These are phyloP conservation scores for Fusarium marasasianum DNA, from an alignment of 2,329 filamentous ascomycete genomes.

Conservation along the genomic window DNA sequence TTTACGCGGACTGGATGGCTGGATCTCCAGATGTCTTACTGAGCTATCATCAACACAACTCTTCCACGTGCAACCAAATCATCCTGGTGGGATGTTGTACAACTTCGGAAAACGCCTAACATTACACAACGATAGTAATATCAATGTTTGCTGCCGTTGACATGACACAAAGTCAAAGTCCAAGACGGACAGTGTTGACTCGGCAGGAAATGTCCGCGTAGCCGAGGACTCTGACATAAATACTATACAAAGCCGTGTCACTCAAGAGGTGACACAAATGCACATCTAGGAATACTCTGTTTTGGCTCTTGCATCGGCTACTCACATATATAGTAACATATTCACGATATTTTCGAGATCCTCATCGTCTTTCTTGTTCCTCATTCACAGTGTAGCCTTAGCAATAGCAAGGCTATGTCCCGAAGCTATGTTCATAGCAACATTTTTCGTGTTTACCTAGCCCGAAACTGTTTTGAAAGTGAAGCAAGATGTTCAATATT, in stretches of 20 bases:
- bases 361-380: neutral
- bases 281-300: neutral
- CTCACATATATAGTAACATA: neutral
- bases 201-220: neutral
- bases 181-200: neutral
- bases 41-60: neutral
- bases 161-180: neutral
- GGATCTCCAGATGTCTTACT: neutral
- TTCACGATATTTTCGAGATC: neutral
- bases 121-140: neutral
- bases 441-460: too few relatives aligned
- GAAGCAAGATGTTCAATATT: too few relatives aligned
- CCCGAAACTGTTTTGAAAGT: neutral
- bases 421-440: neutral
- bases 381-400: neutral
- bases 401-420: neutral
- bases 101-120: neutral
- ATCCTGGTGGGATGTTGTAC: neutral
- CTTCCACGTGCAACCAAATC: neutral
- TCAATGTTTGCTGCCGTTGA: neutral
- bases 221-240: neutral
- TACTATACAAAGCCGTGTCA: neutral
- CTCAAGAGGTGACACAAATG: neutral
- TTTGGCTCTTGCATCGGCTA: neutral
- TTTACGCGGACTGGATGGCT: neutral